These are phyloP conservation scores for Castanea mollissima DNA, from an alignment of 306 rosid genomes.

Conservation along the genomic window DNA sequence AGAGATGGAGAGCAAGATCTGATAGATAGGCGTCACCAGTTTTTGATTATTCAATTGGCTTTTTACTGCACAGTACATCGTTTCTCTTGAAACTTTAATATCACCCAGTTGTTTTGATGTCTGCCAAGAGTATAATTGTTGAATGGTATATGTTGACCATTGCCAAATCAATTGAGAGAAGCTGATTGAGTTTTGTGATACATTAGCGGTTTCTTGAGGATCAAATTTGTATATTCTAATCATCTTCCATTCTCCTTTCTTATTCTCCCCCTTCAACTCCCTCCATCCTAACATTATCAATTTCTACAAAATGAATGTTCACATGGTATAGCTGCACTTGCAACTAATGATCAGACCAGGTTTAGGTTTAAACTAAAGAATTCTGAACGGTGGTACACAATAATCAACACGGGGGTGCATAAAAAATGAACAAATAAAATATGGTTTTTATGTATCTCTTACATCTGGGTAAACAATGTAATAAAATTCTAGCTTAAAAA, in stretches of 20 bases:
- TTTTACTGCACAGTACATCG: not conserved
- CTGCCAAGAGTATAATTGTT: not conserved
- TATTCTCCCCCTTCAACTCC: too few relatives aligned
- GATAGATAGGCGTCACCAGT: not conserved
- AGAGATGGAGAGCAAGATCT: slow-evolving; percentile 52
- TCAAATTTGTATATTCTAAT: too few relatives aligned
- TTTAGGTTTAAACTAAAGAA: not conserved
- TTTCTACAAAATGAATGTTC: not conserved
- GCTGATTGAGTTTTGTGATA: not conserved
- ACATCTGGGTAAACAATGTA: slow-evolving; percentile 7
- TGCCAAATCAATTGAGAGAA: not conserved
- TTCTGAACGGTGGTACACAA: not conserved
- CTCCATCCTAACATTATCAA: too few relatives aligned
- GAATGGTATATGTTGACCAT: not conserved
- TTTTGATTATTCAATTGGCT: not conserved
- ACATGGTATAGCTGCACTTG: not conserved
- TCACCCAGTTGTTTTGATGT: not conserved
- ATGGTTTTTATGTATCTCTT: not conserved
- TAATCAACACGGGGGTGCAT: not conserved
- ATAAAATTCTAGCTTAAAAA: slow-evolving; percentile 12
- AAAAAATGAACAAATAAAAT: not conserved
- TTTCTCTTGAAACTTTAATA: not conserved
- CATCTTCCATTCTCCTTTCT: too few relatives aligned
- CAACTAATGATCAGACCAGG: not conserved
- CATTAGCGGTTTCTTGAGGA: not conserved